phyloP scores from a whole-genome alignment of 2,329 filamentous ascomycete genomes.

The Cordyceps tenuipes region DNA sequence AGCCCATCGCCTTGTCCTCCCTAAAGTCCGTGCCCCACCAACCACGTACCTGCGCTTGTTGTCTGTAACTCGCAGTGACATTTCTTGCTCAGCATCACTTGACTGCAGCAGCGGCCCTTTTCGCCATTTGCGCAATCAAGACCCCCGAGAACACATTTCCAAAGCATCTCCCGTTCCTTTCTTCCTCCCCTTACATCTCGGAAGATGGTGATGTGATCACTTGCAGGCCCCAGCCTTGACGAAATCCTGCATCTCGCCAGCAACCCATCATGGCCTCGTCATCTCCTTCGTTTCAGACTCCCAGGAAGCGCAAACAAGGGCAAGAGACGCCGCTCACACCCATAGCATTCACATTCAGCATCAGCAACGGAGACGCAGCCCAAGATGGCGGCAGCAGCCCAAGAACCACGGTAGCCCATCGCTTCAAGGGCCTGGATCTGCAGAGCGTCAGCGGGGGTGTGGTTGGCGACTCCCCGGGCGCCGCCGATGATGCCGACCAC shows the following conservation, averaged over 20 bases:
- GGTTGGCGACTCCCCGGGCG: conserved; percentile 18
- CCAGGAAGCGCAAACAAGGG: conserved; percentile 40
- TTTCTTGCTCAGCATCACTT: not conserved
- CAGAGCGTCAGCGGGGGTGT: conserved; percentile 37
- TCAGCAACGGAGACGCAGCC: conserved; percentile 20
- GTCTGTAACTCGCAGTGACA: conserved; percentile 1
- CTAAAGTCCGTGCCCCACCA: conserved; percentile 6
- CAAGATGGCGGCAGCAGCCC: conserved; percentile 45
- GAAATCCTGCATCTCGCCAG: not conserved
- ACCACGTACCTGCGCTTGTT: not conserved
- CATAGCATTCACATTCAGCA: conserved; percentile 40
- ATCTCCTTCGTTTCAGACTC: conserved; percentile 17
- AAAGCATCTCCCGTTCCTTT: not conserved
- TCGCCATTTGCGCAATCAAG: not conserved
- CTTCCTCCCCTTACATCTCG: not conserved
- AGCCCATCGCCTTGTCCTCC: not conserved
- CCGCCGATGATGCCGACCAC: conserved; percentile 21
- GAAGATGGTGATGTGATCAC: conserved; percentile 1
- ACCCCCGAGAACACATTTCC: too few species aligned
- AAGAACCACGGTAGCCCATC: conserved; percentile 42
- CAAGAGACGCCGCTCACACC: conserved; percentile 26
- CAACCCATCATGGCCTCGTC: conserved; percentile 4
- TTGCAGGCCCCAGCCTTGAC: not conserved
- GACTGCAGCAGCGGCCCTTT: not conserved
- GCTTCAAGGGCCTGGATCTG: conserved; percentile 43